phyloP scores from a whole-genome alignment of 176 grass and related monocot species.

The Cenchrus purpureus region DNA sequence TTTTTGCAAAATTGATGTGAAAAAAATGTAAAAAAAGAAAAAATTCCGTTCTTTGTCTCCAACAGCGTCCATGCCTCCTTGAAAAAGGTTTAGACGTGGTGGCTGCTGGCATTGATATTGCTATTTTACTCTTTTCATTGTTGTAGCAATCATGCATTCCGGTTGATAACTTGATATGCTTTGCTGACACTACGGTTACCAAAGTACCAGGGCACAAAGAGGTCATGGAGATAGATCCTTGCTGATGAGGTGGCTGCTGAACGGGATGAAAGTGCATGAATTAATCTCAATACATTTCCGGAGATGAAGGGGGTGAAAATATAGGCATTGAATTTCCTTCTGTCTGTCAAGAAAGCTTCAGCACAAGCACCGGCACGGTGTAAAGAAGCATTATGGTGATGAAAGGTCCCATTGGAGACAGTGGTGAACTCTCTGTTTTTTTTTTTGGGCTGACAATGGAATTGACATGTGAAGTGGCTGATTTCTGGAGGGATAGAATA shows the following conservation, averaged over 20 bases:
- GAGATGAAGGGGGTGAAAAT: constrained; percentile 44
- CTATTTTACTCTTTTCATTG: not conserved
- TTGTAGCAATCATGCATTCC: constrained; percentile 22
- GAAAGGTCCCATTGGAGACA: constrained; percentile 11
- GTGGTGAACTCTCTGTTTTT: not conserved
- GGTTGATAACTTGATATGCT: constrained; percentile 20
- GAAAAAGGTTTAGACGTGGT: constrained; percentile 51
- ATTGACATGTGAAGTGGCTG: too few relatives aligned
- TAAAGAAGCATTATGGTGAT: constrained; percentile 16
- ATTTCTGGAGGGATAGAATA: too few relatives aligned
- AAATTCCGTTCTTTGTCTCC: too few relatives aligned
- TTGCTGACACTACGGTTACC: constrained; percentile 22
- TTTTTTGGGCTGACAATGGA: too few relatives aligned
- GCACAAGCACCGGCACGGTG: not conserved
- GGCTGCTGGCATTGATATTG: constrained; percentile 41
- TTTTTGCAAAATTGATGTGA: too few relatives aligned
- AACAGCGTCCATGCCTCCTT: constrained; percentile 60
- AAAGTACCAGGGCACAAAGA: constrained; percentile 42
- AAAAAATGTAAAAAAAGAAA: too few relatives aligned
- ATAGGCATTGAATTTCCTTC: constrained; percentile 31
- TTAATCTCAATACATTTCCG: constrained; percentile 41
- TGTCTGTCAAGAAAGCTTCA: constrained; percentile 33
- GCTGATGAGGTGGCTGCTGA: constrained; percentile 23
- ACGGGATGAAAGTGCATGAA: constrained; percentile 49
- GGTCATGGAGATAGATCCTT: not conserved